Base-by-base conservation (phyloP, 1,139 yeast genomes). In the Sugiyamaella sp. region DNA sequence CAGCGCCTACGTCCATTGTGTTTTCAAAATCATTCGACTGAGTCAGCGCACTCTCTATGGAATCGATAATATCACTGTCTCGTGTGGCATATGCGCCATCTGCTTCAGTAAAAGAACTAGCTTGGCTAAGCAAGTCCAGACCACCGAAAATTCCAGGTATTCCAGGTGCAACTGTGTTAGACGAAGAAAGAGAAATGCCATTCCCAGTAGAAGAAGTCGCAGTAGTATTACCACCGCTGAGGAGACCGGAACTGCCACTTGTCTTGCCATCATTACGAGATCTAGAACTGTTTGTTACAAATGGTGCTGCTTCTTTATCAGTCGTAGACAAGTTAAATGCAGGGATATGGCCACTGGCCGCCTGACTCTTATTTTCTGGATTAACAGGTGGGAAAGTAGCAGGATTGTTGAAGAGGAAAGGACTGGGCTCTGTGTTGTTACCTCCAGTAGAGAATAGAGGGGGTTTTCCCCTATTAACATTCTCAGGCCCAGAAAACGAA, bases 61-160 rank as follows among this genome's bases (percentile, higher is more conserved):
- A 29, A 8, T 29, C 35, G 4, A 29, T 29, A 4, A 12, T 8
- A 29, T 29, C 35, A 4, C 35, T 29, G n/a, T 12, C 35, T 29
- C 14, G 14, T 6, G 10, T 10, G 35, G 8, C 8, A 29, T 29
- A 10, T 29, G 35, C n/a, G 14, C n/a, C 35, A 8, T 24, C 9
- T 6, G 5, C 10, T 24, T 24, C 9, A 24, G 29, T 5, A 22
- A 41, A 16, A 4, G 46, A 6, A 14, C 22, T 43, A 4, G 38
- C 46, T 29, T 29, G 46, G 16, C 46, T 43, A 14, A 43, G 32
- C 17, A 43, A 25, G 29, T 43, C 46, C 4, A 43, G 14, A 4
- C 46, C 46, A 10, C 8, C n/a, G 14, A 17, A 12, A 12, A 12
- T n/a, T 12, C 14, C 14, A 16, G 37, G 37, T 6, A 25, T 25